These are phyloP conservation scores for Sporothrix humicola DNA, from an alignment of 2,329 filamentous ascomycete species.

Conservation along the genomic window DNA sequence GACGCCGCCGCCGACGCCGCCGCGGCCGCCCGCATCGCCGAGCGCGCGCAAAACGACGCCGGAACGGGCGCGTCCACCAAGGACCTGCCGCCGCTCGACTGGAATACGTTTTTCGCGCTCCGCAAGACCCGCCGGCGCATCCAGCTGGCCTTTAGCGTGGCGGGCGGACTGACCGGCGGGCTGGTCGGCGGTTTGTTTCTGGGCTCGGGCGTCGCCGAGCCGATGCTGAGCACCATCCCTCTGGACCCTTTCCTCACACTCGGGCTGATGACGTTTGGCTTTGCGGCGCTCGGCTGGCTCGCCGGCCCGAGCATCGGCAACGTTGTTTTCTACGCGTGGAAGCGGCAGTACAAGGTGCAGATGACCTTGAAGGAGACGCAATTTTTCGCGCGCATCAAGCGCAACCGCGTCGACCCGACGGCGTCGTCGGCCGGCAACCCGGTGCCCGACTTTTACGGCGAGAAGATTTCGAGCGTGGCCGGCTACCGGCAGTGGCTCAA, in stretches of 20 bases:
- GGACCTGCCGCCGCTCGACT: constrained; percentile 64
- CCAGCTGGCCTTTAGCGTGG: constrained; percentile 77
- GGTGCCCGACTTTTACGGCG: constrained; percentile 96
- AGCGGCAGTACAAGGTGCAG: constrained; percentile 71
- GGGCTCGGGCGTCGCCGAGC: constrained; percentile 73
- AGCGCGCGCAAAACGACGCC: constrained; percentile 22
- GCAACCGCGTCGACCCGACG: constrained; percentile 87
- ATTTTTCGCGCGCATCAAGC: constrained; percentile 91
- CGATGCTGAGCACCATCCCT: constrained; percentile 72
- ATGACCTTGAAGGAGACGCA: constrained; percentile 88
- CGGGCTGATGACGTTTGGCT: constrained; percentile 77
- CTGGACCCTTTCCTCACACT: constrained; percentile 88
- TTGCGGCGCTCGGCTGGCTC: constrained; percentile 84
- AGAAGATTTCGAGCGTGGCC: constrained; percentile 91
- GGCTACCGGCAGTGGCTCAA: constrained; percentile 96
- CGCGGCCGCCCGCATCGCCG: constrained; percentile 34
- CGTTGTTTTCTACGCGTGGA: constrained; percentile 75
- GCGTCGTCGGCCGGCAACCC: constrained; percentile 90
- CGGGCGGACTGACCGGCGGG: constrained; percentile 67
- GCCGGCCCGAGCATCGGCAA: constrained; percentile 82
- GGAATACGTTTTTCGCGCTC: constrained; percentile 92
- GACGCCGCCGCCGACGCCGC: constrained; percentile 38
- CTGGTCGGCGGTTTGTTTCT: constrained; percentile 68
- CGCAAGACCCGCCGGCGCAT: constrained; percentile 84
- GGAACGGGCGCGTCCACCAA: constrained; percentile 38